These are phyloP conservation scores for Teunomyces gatunensis DNA, from an alignment of 805 yeast genomes.

Conservation along the genomic window DNA sequence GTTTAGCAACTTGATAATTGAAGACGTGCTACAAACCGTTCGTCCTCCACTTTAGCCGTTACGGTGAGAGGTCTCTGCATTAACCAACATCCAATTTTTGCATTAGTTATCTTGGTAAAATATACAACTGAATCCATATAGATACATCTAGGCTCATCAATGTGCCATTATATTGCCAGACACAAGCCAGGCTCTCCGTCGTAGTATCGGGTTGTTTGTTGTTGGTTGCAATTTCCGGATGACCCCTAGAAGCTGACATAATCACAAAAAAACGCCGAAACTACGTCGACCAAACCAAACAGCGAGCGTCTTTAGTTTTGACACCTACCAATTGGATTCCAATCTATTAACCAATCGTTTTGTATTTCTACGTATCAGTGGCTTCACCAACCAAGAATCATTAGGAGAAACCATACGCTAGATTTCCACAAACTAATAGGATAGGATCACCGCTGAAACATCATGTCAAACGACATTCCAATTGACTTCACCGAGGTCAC, in stretches of 20 bases:
- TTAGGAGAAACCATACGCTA: slow-evolving; percentile 1
- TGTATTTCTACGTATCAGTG: neutral
- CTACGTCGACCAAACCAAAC: slow-evolving; percentile 4
- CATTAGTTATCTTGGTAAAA: no score
- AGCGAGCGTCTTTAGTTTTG: neutral
- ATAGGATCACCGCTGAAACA: neutral
- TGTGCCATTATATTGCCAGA: no score
- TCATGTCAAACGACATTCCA: slow-evolving; percentile 63
- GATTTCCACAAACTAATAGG: neutral
- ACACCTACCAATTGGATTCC: slow-evolving; percentile 4
- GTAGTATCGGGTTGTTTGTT: neutral
- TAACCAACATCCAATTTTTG: no score
- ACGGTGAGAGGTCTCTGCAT: neutral
- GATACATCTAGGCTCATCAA: no score
- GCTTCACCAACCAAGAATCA: neutral
- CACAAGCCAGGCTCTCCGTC: no score
- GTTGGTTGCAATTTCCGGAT: neutral
- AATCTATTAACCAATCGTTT: slow-evolving; percentile 3
- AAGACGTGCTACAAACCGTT: slow-evolving; percentile 33
- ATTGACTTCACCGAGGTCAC: slow-evolving; percentile 95
- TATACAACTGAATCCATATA: no score
- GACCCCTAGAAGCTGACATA: slow-evolving; percentile 2
- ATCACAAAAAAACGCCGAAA: neutral
- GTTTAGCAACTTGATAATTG: slow-evolving; percentile 32
- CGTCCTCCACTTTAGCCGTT: slow-evolving; percentile 30